Evolutionary conservation across 192 early-diverging fungal genomes (phyloP).

Genomic region (Fimicolochytrium jonesii): DNA sequence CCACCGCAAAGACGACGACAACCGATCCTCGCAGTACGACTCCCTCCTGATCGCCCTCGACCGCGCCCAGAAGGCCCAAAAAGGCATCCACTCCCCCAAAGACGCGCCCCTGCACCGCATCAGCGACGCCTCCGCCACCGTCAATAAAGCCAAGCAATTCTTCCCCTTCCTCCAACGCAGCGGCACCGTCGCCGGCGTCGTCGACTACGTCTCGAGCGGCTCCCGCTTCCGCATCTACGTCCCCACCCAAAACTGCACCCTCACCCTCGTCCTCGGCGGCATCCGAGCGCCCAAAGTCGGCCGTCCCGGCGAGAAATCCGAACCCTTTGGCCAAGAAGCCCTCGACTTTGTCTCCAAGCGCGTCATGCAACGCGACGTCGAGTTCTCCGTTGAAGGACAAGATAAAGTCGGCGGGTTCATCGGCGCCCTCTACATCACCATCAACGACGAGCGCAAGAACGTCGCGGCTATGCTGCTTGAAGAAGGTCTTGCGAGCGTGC

Average conservation of each 20-base stretch:
- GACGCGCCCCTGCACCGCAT: slow-evolving; percentile 68
- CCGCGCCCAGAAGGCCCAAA: slow-evolving; percentile 62
- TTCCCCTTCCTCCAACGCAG: slow-evolving; percentile 76
- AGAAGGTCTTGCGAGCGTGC: slow-evolving; percentile 77
- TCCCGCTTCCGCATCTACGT: slow-evolving; percentile 79
- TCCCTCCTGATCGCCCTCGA: slow-evolving; percentile 77
- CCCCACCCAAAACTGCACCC: slow-evolving; percentile 77
- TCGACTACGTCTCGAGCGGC: slow-evolving; percentile 81
- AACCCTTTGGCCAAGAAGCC: slow-evolving; percentile 85
- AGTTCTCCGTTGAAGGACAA: slow-evolving; percentile 79
- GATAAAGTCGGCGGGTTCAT: slow-evolving; percentile 94
- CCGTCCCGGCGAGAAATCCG: slow-evolving; percentile 66
- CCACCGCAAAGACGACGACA: slow-evolving; percentile 80
- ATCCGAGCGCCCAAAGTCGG: slow-evolving; percentile 80
- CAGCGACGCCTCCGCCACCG: slow-evolving; percentile 79
- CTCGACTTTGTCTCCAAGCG: slow-evolving; percentile 58
- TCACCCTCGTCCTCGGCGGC: slow-evolving; percentile 83
- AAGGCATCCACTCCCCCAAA: slow-evolving; percentile 85
- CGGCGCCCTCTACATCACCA: slow-evolving; percentile 67
- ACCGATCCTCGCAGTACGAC: slow-evolving; percentile 83
- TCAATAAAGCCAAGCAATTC: slow-evolving; percentile 80
- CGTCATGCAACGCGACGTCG: slow-evolving; percentile 88
- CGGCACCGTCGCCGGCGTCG: slow-evolving; percentile 70
- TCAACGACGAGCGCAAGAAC: slow-evolving; percentile 54
- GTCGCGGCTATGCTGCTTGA: slow-evolving; percentile 71